Base-by-base conservation (phyloP, 352 stramenopile species). In the Globisporangium canariense region DNA sequence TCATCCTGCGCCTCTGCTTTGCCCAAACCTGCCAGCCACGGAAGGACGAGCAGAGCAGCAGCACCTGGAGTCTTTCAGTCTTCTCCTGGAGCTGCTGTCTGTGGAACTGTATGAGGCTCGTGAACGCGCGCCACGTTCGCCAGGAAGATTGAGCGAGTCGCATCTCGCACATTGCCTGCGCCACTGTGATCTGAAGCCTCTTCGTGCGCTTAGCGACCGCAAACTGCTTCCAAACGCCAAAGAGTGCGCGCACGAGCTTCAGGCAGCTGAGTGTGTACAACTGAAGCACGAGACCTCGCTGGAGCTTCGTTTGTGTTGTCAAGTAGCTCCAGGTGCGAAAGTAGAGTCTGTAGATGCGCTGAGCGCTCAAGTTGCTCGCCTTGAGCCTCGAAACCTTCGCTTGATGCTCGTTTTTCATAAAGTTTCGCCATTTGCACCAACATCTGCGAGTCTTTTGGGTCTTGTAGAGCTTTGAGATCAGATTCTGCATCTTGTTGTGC, bases 11-110 rank as follows among this genome's bases (percentile, higher is more conserved):
- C 25, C 75, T 64, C 3, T 73, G 74, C 22, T 51, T 52, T 40
- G 60, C 78, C 68, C 70, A 83, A 1, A 62, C 63, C 7, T 45
- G 49, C 82, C 82, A 91, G 38, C 78, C 82, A 22, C 82, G 67
- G 45, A 91, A 88, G 0, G 53, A 63, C 6, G 79, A 88, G 54
- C 78, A 89, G 28, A 91, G 52, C n/a, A 81, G 32, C 30, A 89
- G 64, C 1, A 89, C 68, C 28, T 89, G 79, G 1, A 89, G 71
- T 43, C 82, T 66, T 56, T 91, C 78, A 0, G 80, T 89, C 36
- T 79, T 80, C 11, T 71, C 62, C 34, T 89, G 79, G 1, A 89
- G 58, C 20, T 85, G 68, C 2, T 62, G 58, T 11, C 79, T 69
- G 51, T 79, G 68, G 14, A 32, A 54, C 20, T 53, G 38, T 16